Conservation (phyloP, 2,329 filamentous ascomycete species). For the Epichloe coenophiala region DNA sequence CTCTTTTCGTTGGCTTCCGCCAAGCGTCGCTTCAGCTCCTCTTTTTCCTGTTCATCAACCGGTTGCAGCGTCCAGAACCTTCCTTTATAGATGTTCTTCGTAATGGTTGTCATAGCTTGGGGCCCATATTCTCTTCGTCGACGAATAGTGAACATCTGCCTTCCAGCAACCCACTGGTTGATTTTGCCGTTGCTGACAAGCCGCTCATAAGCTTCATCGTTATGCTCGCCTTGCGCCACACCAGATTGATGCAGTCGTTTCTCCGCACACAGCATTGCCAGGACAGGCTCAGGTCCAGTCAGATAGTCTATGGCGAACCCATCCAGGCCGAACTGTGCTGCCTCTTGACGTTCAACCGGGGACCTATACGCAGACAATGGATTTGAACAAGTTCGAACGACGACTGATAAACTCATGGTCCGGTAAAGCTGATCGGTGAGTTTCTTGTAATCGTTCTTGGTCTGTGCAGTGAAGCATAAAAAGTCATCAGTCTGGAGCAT, state of each 20-base stretch:
- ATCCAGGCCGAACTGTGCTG: constrained; percentile 53
- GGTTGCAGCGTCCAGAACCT: constrained; percentile 65
- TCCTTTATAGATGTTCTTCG: constrained; percentile 48
- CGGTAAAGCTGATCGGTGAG: constrained; percentile 53
- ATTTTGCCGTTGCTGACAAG: constrained; percentile 47
- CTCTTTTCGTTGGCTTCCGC: constrained; percentile 25
- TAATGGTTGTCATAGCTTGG: constrained; percentile 54
- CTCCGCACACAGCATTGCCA: constrained; percentile 77
- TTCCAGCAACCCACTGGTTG: constrained; percentile 55
- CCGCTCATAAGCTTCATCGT: constrained; percentile 52
- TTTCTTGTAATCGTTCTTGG: constrained; percentile 57
- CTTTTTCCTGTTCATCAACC: constrained; percentile 53
- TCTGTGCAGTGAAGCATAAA: constrained; percentile 65
- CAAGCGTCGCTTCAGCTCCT: constrained; percentile 42
- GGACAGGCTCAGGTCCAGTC: constrained; percentile 65
- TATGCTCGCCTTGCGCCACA: constrained; percentile 49
- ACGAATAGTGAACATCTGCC: constrained; percentile 47
- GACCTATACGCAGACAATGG: constrained; percentile 40
- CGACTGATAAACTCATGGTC: constrained; percentile 54
- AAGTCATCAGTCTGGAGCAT: constrained; percentile 39
- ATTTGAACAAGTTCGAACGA: constrained; percentile 49
- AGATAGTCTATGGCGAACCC: constrained; percentile 70
- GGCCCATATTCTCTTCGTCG: constrained; percentile 72
- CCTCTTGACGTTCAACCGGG: constrained; percentile 40
- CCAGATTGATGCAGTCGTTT: constrained; percentile 55